phyloP scores from a whole-genome alignment of 177 flowering plant species.

The Vitis hybrid region DNA sequence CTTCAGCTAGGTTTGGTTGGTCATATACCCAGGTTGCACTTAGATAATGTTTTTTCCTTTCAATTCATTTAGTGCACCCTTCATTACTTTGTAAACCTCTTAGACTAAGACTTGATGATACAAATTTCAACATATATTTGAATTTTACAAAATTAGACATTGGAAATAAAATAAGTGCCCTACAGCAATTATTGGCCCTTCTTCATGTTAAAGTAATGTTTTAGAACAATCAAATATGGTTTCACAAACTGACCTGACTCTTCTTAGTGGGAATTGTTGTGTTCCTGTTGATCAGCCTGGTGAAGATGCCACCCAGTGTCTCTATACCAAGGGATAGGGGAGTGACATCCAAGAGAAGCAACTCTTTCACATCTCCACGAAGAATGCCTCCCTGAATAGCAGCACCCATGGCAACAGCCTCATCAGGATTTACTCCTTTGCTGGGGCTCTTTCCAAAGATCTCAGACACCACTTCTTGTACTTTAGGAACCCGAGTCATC shows the following conservation, averaged over 20 bases:
- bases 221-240: background rate
- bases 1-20: too few relatives aligned
- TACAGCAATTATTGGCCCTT: background rate
- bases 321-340: constrained; percentile 89
- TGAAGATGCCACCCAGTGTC: constrained; percentile 79
- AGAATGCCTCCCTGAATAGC: constrained; percentile 87
- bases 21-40: too few relatives aligned
- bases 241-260: constrained; percentile 54
- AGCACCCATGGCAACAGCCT: constrained; percentile 91
- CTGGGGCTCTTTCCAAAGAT: constrained; percentile 81
- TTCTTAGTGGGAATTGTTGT: constrained; percentile 89
- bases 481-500: constrained; percentile 83
- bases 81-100: too few relatives aligned
- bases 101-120: too few relatives aligned
- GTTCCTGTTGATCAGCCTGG: constrained; percentile 70
- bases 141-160: too few relatives aligned
- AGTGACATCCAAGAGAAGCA: constrained; percentile 81
- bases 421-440: constrained; percentile 88
- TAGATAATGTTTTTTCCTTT: too few relatives aligned
- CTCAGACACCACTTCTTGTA: constrained; percentile 62
- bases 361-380: constrained; percentile 84
- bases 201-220: background rate
- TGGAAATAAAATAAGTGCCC: too few relatives aligned
- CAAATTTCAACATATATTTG: too few relatives aligned
- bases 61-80: too few relatives aligned